Conservation (phyloP, 441 rosid species). For the Macaranga tanarius region DNA sequence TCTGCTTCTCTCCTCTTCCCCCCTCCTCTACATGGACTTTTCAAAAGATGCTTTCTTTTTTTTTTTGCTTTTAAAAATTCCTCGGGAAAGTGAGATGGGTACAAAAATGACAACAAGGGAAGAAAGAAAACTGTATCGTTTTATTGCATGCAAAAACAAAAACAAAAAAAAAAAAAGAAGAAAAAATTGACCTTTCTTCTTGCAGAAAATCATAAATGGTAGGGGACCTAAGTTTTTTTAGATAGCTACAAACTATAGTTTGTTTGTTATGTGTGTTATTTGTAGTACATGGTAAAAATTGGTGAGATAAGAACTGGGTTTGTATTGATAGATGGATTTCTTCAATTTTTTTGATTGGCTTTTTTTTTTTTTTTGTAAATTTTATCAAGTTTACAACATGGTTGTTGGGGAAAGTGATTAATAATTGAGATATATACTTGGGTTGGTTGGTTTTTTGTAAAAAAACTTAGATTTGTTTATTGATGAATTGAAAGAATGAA, state of each 20-base stretch:
- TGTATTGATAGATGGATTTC: slow-evolving; percentile 2
- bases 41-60: slow-evolving; percentile 10
- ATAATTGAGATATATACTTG: slow-evolving; percentile 7
- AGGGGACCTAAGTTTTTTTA: slow-evolving; percentile 9
- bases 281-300: slow-evolving; percentile 2
- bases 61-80: slow-evolving; percentile 6
- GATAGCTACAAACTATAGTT: slow-evolving; percentile 7
- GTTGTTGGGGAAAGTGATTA: slow-evolving; percentile 13
- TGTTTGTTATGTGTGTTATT: background rate
- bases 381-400: background rate
- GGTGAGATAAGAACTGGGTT: background rate
- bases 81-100: slow-evolving; percentile 28
- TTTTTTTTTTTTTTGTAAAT: background rate
- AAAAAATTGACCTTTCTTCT: too few species aligned
- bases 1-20: too few species aligned
- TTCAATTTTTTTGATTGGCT: background rate
- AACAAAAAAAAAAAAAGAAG: too few species aligned
- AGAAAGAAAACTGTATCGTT: slow-evolving; percentile 21
- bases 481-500: slow-evolving; percentile 20
- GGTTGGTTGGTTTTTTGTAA: too few species aligned
- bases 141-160: background rate
- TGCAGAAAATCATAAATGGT: slow-evolving; percentile 4
- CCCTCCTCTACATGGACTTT: background rate
- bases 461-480: background rate
- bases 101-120: background rate